These are phyloP conservation scores for Scedosporium minutisporum DNA, from an alignment of 2,329 filamentous ascomycete species.

Conservation along the genomic window DNA sequence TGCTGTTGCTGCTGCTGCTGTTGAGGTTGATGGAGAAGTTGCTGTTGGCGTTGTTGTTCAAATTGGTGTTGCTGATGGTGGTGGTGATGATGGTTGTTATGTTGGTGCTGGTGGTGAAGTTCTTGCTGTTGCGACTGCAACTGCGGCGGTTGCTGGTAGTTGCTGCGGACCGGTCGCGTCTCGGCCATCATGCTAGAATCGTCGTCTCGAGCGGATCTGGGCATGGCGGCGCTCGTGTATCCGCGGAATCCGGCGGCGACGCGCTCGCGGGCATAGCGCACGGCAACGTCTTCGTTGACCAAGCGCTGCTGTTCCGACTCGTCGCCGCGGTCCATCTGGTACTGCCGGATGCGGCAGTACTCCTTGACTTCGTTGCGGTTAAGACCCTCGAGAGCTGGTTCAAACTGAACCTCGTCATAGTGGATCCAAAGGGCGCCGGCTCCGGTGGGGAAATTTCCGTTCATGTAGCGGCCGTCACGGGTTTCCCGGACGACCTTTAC, in stretches of 20 bases:
- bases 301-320: conserved; percentile 29
- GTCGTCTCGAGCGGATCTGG: not conserved
- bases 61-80: not conserved
- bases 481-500: conserved; percentile 53
- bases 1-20: no score
- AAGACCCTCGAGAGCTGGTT: conserved; percentile 42
- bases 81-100: no score
- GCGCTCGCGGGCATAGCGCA: conserved; percentile 38
- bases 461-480: conserved; percentile 46
- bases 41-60: not conserved
- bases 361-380: conserved; percentile 50
- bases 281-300: conserved; percentile 42
- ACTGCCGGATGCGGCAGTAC: conserved; percentile 52
- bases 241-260: conserved; percentile 21
- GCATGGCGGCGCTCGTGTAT: not conserved
- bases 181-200: not conserved
- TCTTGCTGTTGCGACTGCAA: not conserved
- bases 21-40: no score
- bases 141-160: not conserved
- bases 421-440: conserved; percentile 53
- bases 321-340: conserved; percentile 47
- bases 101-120: not conserved
- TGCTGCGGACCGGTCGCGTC: not conserved
- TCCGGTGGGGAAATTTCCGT: conserved; percentile 51
- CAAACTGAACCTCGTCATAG: conserved; percentile 51